Evolutionary conservation across 805 yeast species (phyloP).

Genomic region (Nakazawaea molendinolei): DNA sequence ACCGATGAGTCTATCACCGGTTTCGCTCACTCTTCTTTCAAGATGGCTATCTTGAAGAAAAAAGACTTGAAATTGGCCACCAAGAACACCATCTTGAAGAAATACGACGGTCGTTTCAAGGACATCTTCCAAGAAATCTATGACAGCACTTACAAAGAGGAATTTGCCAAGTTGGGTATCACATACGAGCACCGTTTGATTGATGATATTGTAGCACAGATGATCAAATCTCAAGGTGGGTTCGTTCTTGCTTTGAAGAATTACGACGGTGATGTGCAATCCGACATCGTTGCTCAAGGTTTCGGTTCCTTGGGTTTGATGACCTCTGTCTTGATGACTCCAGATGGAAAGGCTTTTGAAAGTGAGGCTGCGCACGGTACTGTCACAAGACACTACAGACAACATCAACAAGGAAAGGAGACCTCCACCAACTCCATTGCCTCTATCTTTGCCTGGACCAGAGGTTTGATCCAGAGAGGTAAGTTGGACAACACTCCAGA

Average conservation of each 20-base stretch:
- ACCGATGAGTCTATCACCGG: slow-evolving; percentile 73
- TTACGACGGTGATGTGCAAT: slow-evolving; percentile 83
- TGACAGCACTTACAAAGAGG: slow-evolving; percentile 46
- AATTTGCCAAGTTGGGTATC: slow-evolving; percentile 55
- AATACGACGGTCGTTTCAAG: slow-evolving; percentile 77
- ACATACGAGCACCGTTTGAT: slow-evolving; percentile 77
- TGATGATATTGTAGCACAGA: slow-evolving; percentile 87
- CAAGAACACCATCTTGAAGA: slow-evolving; percentile 75
- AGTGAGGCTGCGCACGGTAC: slow-evolving; percentile 87
- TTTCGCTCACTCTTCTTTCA: slow-evolving; percentile 76
- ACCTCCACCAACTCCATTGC: slow-evolving; percentile 85
- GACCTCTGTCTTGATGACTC: slow-evolving; percentile 79
- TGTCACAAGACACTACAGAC: slow-evolving; percentile 81
- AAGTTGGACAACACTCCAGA: slow-evolving; percentile 66
- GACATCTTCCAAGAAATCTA: slow-evolving; percentile 69
- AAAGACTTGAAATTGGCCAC: slow-evolving; percentile 66
- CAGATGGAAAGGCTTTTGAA: slow-evolving; percentile 83
- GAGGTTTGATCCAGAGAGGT: slow-evolving; percentile 80
- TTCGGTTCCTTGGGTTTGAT: slow-evolving; percentile 79
- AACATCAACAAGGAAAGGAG: slow-evolving; percentile 73
- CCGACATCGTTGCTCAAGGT: slow-evolving; percentile 83
- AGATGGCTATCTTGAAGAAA: slow-evolving; percentile 58
- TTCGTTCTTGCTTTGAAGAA: slow-evolving; percentile 75
- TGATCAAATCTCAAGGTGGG: slow-evolving; percentile 82
- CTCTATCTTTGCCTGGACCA: slow-evolving; percentile 81